Percentiles rank a stretch among this genome's conserved stretches.
These are phyloP conservation scores for Chrysoporthe puriensis DNA, from an alignment of 2,329 filamentous ascomycete species.

Conservation along the genomic window DNA sequence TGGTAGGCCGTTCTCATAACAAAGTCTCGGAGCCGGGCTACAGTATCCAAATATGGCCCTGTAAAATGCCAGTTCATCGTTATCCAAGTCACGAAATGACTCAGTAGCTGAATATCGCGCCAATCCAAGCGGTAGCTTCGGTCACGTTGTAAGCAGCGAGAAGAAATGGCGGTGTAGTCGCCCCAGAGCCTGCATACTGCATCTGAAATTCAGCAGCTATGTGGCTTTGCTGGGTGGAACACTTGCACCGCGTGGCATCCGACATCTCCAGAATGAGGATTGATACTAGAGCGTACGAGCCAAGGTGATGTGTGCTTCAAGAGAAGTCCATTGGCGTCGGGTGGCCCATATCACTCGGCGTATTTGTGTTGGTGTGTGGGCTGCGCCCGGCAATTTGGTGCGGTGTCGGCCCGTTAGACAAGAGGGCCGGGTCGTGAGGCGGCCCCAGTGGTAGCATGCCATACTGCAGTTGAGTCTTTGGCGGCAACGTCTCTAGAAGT, in stretches of 20 bases:
- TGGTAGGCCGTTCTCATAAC: no score
- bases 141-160: not conserved
- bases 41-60: no score
- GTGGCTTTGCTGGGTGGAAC: not conserved
- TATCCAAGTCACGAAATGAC: no score
- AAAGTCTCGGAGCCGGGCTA: no score
- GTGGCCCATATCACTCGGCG: conserved; percentile 20
- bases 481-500: conserved; percentile 49
- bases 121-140: not conserved
- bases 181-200: not conserved
- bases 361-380: conserved; percentile 15
- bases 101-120: no score
- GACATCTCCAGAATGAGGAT: not conserved
- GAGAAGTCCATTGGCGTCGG: conserved; percentile 26
- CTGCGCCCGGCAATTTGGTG: conserved; percentile 16
- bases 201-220: not conserved
- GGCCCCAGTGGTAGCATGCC: conserved; percentile 6
- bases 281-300: not conserved
- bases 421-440: conserved; percentile 21
- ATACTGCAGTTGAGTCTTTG: conserved; percentile 18
- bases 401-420: conserved; percentile 19
- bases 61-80: no score
- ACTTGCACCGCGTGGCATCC: not conserved
- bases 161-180: conserved; percentile 1
- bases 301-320: not conserved